phyloP scores from a whole-genome alignment of 139 green algal species.

The Picochlorum sp. region DNA sequence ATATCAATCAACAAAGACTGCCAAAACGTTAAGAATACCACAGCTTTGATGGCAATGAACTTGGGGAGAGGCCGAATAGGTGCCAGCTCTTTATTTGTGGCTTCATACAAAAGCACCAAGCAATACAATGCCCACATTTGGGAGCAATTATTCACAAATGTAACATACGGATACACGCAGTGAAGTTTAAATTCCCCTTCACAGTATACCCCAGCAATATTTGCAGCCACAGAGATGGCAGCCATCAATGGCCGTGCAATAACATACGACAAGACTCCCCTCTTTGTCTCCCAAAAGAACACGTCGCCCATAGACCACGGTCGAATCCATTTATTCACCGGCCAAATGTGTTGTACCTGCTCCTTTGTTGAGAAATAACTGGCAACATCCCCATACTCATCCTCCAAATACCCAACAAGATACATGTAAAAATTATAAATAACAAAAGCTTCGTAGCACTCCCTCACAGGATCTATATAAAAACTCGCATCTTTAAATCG shows the following conservation, averaged over 20 bases:
- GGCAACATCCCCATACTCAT: slow-evolving; percentile 62
- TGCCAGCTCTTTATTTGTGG: slow-evolving; percentile 71
- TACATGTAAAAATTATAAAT: slow-evolving; percentile 96
- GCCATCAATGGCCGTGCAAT: slow-evolving; percentile 76
- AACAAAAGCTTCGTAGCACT: slow-evolving; percentile 92
- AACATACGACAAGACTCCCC: slow-evolving; percentile 90
- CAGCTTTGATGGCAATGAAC: slow-evolving; percentile 89
- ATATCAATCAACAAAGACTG: slow-evolving; percentile 53
- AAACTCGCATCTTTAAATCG: slow-evolving; percentile 56
- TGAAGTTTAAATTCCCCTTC: slow-evolving; percentile 57
- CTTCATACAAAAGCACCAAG: slow-evolving; percentile 82
- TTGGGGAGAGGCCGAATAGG: slow-evolving; percentile 87
- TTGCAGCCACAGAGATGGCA: slow-evolving; percentile 49
- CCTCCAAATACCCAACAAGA: slow-evolving; percentile 77
- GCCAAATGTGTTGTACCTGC: slow-evolving; percentile 61
- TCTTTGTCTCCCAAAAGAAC: slow-evolving; percentile 65
- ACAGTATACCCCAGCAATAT: slow-evolving; percentile 49
- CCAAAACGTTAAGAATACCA: slow-evolving; percentile 96
- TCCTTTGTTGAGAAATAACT: slow-evolving; percentile 47
- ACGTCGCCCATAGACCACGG: slow-evolving; percentile 48
- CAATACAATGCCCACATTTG: slow-evolving; percentile 93
- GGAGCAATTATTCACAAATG: slow-evolving; percentile 69
- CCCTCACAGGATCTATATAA: slow-evolving; percentile 75
- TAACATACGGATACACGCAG: slow-evolving; percentile 72
- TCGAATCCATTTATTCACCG: slow-evolving; percentile 23